phyloP scores from a whole-genome alignment of 1,139 yeast species.

The Yamadazyma spencermartinsiae region DNA sequence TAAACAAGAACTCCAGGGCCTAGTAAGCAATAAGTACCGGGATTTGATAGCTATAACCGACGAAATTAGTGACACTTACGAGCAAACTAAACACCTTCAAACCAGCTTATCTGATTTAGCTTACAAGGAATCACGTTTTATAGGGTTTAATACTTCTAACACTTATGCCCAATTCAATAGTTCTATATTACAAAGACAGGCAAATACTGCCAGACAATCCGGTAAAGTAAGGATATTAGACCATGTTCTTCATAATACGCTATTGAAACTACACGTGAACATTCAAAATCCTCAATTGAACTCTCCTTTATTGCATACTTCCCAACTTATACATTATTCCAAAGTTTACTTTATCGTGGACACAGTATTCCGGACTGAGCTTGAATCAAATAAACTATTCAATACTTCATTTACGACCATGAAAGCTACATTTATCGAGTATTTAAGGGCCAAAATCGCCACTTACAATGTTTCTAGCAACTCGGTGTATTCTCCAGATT shows the following conservation, averaged over 20 bases:
- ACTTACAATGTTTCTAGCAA: constrained; percentile 15
- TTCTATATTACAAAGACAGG: constrained; percentile 17
- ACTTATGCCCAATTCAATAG: constrained; percentile 24
- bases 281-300: constrained; percentile 9
- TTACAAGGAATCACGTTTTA: constrained; percentile 31
- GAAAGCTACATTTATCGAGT: constrained; percentile 25
- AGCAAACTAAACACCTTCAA: constrained; percentile 32
- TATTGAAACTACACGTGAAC: constrained; percentile 18
- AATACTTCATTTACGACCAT: constrained; percentile 21
- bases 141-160: constrained; percentile 24
- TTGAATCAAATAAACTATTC: constrained; percentile 19
- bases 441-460: constrained; percentile 29
- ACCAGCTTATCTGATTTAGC: constrained; percentile 32
- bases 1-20: constrained; percentile 47
- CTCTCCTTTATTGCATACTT: constrained; percentile 24
- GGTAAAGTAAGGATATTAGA: constrained; percentile 9
- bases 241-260: constrained; percentile 10
- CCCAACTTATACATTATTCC: constrained; percentile 34
- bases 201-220: constrained; percentile 7
- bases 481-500: constrained; percentile 15
- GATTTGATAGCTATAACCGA: constrained; percentile 71
- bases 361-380: constrained; percentile 21
- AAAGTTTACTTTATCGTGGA: constrained; percentile 37
- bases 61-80: constrained; percentile 57
- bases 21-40: constrained; percentile 67